Percentiles rank a stretch among this genome's conserved stretches.
These are phyloP conservation scores for Nyctanthes arbortristis DNA, from an alignment of 257 asterid genomes.

Conservation along the genomic window DNA sequence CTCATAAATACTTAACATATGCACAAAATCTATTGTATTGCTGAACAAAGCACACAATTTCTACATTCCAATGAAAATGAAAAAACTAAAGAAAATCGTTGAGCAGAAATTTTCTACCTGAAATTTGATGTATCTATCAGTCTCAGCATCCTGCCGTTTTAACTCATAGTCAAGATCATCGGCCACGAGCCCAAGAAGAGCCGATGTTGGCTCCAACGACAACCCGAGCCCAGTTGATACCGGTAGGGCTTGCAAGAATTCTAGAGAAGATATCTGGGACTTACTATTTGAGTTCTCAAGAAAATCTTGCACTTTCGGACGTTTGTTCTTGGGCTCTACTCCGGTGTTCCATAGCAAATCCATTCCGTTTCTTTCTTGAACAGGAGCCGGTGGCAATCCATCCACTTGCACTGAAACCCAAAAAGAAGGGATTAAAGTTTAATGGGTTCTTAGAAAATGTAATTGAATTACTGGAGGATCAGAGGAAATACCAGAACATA, in stretches of 20 bases:
- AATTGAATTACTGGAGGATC: not conserved
- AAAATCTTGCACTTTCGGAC: slow-evolving; percentile 76
- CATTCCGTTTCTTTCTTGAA: slow-evolving; percentile 55
- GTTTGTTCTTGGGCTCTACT: slow-evolving; percentile 60
- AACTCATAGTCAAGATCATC: slow-evolving; percentile 74
- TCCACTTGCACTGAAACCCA: slow-evolving; percentile 71
- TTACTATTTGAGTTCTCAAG: slow-evolving; percentile 60
- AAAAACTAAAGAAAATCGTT: not conserved
- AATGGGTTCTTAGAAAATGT: not conserved
- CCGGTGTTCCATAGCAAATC: slow-evolving; percentile 73
- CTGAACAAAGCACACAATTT: not conserved
- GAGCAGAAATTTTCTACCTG: slow-evolving; percentile 48
- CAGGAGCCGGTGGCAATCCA: slow-evolving; percentile 67
- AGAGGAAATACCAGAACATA: slow-evolving; percentile 64
- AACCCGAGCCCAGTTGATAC: slow-evolving; percentile 96
- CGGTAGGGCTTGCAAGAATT: slow-evolving; percentile 76
- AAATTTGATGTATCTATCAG: slow-evolving; percentile 74
- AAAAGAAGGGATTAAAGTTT: not conserved
- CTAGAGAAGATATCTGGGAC: slow-evolving; percentile 79
- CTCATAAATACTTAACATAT: not conserved
- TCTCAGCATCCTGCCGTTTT: slow-evolving; percentile 80
- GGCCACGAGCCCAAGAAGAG: slow-evolving; percentile 63
- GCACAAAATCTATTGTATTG: not conserved
- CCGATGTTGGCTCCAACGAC: slow-evolving; percentile 76
- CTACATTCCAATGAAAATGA: not conserved